These are phyloP conservation scores for Corylus heterophylla DNA, from an alignment of 306 rosid species.

Conservation along the genomic window DNA sequence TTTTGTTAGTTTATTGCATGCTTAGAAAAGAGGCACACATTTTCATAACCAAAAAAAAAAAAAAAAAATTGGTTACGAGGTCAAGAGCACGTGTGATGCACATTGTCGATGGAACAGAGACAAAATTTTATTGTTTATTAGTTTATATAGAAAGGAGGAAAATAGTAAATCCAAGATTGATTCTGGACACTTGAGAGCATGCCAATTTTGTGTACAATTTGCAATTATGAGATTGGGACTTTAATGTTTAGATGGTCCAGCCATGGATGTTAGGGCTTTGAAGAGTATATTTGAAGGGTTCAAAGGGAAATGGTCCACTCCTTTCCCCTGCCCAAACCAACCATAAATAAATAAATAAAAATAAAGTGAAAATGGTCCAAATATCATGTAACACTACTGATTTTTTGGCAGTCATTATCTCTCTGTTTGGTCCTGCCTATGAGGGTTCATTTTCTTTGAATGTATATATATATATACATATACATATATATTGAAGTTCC, in stretches of 20 bases:
- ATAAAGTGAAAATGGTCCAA: neutral
- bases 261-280: conserved; percentile 3
- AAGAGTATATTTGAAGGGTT: neutral
- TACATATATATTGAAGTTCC: no score
- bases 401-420: neutral
- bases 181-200: conserved; percentile 4
- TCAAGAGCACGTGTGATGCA: conserved; percentile 68
- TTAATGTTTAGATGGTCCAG: conserved; percentile 28
- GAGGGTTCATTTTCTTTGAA: no score
- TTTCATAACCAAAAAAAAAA: conserved; percentile 34
- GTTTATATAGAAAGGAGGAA: conserved; percentile 40
- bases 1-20: conserved; percentile 1
- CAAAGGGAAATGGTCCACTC: neutral
- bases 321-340: neutral
- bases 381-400: neutral
- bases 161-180: conserved; percentile 8
- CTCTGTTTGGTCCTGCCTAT: no score
- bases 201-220: conserved; percentile 5
- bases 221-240: conserved; percentile 37
- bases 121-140: conserved; percentile 36
- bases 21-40: conserved; percentile 38
- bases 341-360: no score
- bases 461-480: no score
- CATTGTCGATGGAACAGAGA: conserved; percentile 46
- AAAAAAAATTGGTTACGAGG: conserved; percentile 36